A percentile compares a stretch with the other conserved stretches of the same genome.
These are phyloP conservation scores for thale cress (Arabidopsis thaliana) DNA, from an alignment of 345 rosid species.

Conservation along the genomic window DNA sequence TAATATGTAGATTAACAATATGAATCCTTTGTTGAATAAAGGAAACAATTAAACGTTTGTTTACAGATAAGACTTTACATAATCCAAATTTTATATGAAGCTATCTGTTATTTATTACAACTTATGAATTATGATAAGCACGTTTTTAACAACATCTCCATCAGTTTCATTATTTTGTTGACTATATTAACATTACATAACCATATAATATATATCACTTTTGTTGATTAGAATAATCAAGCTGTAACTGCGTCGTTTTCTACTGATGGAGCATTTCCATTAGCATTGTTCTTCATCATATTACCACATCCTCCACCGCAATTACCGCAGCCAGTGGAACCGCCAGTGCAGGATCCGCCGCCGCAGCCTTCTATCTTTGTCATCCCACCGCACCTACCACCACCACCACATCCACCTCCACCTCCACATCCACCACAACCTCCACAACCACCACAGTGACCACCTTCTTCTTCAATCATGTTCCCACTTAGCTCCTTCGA, in stretches of 20 bases:
- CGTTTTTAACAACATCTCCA: background rate
- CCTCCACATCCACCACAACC: slow-evolving; percentile 39
- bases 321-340: slow-evolving; percentile 44
- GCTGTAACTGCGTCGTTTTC: slow-evolving; percentile 21
- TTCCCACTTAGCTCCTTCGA: slow-evolving; percentile 37
- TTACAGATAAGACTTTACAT: slow-evolving; percentile 34
- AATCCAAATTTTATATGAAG: slow-evolving; percentile 16
- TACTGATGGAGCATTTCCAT: slow-evolving; percentile 23
- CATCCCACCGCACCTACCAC: slow-evolving; percentile 30
- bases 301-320: slow-evolving; percentile 36
- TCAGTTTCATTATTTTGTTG: background rate
- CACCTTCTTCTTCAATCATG: slow-evolving; percentile 38
- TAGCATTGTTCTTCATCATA: slow-evolving; percentile 27
- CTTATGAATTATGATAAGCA: background rate
- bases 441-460: slow-evolving; percentile 40
- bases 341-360: slow-evolving; percentile 40
- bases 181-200: background rate
- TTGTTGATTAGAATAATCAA: slow-evolving; percentile 17
- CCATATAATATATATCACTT: background rate
- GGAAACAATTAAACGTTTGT: background rate
- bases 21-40: background rate
- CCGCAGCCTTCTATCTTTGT: slow-evolving; percentile 40
- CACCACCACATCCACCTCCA: slow-evolving; percentile 37
- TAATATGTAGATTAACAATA: background rate
- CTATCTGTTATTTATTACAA: background rate